Conservation (phyloP, 371 early-diverging fungal species). For the Sporodiniella umbellata region DNA sequence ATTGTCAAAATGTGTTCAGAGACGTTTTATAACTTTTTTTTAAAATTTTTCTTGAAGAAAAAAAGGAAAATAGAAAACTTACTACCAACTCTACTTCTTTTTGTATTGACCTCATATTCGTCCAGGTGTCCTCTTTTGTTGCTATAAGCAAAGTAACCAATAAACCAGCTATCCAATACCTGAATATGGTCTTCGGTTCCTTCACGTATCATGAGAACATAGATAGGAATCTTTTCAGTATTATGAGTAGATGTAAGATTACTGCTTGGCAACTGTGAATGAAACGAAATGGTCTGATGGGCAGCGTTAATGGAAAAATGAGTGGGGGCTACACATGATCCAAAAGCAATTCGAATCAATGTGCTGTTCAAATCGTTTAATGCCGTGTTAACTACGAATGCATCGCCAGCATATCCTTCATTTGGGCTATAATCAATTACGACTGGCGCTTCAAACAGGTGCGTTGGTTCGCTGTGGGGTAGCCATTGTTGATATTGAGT, state of each 20-base stretch:
- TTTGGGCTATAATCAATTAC: conserved; percentile 8
- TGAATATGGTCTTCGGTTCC: conserved; percentile 1
- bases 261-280: conserved; percentile 8
- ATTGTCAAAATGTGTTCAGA: no score
- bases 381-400: conserved; percentile 5
- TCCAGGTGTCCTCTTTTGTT: conserved; percentile 12
- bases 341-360: conserved; percentile 13
- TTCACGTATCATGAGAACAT: conserved; percentile 9
- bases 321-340: conserved; percentile 18
- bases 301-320: conserved; percentile 11
- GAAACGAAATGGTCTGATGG: conserved; percentile 14
- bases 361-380: conserved; percentile 3
- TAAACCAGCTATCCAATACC: conserved; percentile 18
- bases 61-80: not conserved
- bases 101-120: not conserved
- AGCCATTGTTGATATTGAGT: conserved; percentile 10
- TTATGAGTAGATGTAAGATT: not conserved
- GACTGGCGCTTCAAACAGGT: conserved; percentile 12
- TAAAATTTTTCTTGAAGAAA: not conserved
- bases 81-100: conserved; percentile 1
- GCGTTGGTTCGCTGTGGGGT: conserved; percentile 10
- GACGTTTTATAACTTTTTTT: no score
- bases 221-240: conserved; percentile 10
- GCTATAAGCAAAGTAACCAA: conserved; percentile 6
- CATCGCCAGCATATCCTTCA: conserved; percentile 13